Evolutionary conservation across 2,329 filamentous ascomycete species (phyloP), one percentile per base, ranked within the genome.

Genomic region (Paecilomyces dactylethromorphus): DNA sequence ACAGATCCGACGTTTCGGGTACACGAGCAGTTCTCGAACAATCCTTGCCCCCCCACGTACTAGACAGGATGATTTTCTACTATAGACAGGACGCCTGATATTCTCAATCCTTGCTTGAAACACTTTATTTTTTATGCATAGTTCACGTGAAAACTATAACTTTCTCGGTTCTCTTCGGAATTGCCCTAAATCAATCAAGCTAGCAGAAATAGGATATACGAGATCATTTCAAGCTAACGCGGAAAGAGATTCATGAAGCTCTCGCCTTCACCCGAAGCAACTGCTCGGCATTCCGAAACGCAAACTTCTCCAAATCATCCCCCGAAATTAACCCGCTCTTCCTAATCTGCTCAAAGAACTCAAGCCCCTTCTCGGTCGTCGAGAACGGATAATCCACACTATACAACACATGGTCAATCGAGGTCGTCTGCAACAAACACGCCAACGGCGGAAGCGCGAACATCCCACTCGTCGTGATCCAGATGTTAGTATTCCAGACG

Each of bases 341-440:
- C 58, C 75, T 71, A 50, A 86, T 66, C 60, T 82, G 78, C 55
- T 76, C 65, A 56, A 85, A 71, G 63, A 81, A 83, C 8, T 69
- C 71, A 29, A 74, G 67, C 0, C 82, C 83, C 13, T 78, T 77
- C 59, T 80, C 76, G 59, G 79, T 83, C 54, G 71, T 72, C 51
- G 76, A 76, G 55, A 85, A 84, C 0, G 83, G 84, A 63, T 84
- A 85, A 63, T 85, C 83, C 10, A 84, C 79, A 60, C 80, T 84
- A 64, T 81, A 85, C 65, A 86, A 58, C 1, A 86, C 75, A 13
- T 75, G 74, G 24, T 84, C 81, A n/a, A 77, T 72, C 18, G 64
- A 64, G 53, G 62, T 66, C 21, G 65, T 65, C 55, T 63, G 67
- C 55, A 78, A 60, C 53, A 78, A 58, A 33, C 70, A 70, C n/a